Evolutionary conservation across 2,329 filamentous ascomycete species (phyloP).

Genomic region (Helotiales sp.): DNA sequence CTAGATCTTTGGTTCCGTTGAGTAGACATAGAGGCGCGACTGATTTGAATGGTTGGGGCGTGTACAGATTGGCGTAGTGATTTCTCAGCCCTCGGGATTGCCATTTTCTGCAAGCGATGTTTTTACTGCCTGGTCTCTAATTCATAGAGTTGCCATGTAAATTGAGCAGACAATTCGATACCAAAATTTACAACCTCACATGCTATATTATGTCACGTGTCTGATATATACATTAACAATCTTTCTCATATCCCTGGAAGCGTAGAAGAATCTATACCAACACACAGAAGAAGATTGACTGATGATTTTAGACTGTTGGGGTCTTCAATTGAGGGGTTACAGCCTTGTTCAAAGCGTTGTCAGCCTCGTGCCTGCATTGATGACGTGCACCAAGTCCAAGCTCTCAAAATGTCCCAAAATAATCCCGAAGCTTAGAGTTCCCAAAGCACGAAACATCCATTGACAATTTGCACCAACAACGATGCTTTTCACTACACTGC

Average conservation of each 20-base stretch:
- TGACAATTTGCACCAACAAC: not conserved
- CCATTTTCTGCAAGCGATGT: conserved; percentile 34
- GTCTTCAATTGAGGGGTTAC: conserved; percentile 1
- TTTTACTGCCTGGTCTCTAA: conserved; percentile 27
- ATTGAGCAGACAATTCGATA: conserved; percentile 36
- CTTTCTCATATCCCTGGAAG: not conserved
- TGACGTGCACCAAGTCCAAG: conserved; percentile 23
- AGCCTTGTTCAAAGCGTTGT: conserved; percentile 7
- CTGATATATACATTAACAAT: not conserved
- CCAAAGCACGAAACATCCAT: not conserved
- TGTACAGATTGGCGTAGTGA: conserved; percentile 32
- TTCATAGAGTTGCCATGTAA: conserved; percentile 29
- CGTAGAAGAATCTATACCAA: not conserved
- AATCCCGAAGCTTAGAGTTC: conserved; percentile 8
- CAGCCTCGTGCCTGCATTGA: conserved; percentile 14
- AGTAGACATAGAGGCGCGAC: conserved; percentile 22
- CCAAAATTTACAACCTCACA: conserved; percentile 17
- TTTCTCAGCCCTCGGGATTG: conserved; percentile 29
- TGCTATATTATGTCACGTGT: not conserved
- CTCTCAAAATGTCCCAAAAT: not conserved
- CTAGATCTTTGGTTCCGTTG: conserved; percentile 41
- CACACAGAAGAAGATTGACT: not conserved
- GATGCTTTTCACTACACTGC: conserved; percentile 27
- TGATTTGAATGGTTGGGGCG: conserved; percentile 11
- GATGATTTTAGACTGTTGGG: not conserved